phyloP scores from a whole-genome alignment of 805 yeast species.

The Candida sphagnicola region DNA sequence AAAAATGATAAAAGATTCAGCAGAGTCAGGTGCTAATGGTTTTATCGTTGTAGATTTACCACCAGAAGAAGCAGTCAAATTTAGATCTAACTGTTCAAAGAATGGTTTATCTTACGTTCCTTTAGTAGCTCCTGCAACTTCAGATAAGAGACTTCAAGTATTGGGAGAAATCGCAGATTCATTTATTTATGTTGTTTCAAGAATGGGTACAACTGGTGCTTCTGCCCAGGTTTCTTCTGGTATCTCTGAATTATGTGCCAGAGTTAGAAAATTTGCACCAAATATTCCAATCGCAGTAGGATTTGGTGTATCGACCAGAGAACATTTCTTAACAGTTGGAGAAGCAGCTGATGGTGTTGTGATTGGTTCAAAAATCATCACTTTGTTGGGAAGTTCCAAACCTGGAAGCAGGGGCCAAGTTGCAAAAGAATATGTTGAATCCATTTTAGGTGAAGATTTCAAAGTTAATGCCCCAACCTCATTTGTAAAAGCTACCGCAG shows the following conservation, averaged over 20 bases:
- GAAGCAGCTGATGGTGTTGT: constrained; percentile 90
- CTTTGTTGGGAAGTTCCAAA: constrained; percentile 61
- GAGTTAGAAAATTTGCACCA: constrained; percentile 73
- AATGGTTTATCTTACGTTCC: constrained; percentile 84
- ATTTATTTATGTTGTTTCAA: constrained; percentile 91
- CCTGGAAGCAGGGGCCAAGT: constrained; percentile 57
- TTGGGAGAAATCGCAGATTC: constrained; percentile 89
- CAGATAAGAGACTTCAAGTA: constrained; percentile 78
- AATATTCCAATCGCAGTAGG: constrained; percentile 84
- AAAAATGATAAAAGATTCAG: constrained; percentile 71
- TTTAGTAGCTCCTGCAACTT: constrained; percentile 93
- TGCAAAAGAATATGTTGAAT: constrained; percentile 65
- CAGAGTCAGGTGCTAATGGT: constrained; percentile 90
- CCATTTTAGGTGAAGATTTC: constrained; percentile 59
- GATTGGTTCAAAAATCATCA: constrained; percentile 83
- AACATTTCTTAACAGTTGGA: constrained; percentile 81
- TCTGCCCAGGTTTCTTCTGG: constrained; percentile 57
- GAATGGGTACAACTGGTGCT: constrained; percentile 98
- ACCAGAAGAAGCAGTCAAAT: constrained; percentile 92
- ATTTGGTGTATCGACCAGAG: constrained; percentile 93
- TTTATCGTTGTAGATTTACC: constrained; percentile 94
- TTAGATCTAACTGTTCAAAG: constrained; percentile 67
- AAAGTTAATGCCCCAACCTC: constrained; percentile 23
- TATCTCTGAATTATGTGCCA: constrained; percentile 62
- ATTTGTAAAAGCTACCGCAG: constrained; percentile 18